Evolutionary conservation across 2,329 filamentous ascomycete species (phyloP).

Genomic region (Colletotrichum lupini): DNA sequence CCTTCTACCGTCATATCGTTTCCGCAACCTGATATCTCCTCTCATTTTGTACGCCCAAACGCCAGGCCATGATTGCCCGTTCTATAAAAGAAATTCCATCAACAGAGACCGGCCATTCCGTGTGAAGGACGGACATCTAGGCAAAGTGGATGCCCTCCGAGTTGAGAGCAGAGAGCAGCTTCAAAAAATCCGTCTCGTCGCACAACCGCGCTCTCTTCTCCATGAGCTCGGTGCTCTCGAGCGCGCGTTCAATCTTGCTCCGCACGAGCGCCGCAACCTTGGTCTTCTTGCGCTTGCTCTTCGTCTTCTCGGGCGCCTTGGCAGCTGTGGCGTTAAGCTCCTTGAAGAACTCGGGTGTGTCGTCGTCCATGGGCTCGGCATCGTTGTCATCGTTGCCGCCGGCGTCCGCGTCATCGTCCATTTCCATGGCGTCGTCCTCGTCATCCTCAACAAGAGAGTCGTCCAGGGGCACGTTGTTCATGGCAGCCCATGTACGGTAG

Average conservation of each 20-base stretch:
- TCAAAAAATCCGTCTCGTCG: constrained; percentile 92
- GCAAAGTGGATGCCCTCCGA: constrained; percentile 93
- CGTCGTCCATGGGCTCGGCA: constrained; percentile 71
- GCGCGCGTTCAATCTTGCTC: constrained; percentile 85
- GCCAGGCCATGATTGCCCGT: constrained; percentile 19
- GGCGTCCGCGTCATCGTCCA: constrained; percentile 55
- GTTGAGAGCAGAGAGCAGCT: constrained; percentile 84
- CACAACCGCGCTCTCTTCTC: constrained; percentile 87
- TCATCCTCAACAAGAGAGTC: constrained; percentile 64
- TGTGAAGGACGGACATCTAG: constrained; percentile 49
- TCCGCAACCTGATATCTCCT: constrained; percentile 13
- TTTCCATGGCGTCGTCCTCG: constrained; percentile 53
- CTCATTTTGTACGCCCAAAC: constrained; percentile 32
- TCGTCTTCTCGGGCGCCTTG: constrained; percentile 63
- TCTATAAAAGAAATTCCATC: neutral
- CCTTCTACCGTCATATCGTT: constrained; percentile 4
- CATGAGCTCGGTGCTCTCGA: constrained; percentile 83
- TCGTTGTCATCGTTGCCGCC: constrained; percentile 55
- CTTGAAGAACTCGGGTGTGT: constrained; percentile 87
- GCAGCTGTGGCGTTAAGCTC: constrained; percentile 61
- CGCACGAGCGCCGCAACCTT: constrained; percentile 85
- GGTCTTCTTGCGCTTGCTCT: constrained; percentile 79
- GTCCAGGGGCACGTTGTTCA: constrained; percentile 83
- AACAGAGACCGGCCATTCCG: neutral
- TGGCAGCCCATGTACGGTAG: constrained; percentile 89